Evolutionary conservation across 345 rosid genomes (phyloP), one percentile per base, ranked within the genome.

Genomic region (Acer campestre): DNA sequence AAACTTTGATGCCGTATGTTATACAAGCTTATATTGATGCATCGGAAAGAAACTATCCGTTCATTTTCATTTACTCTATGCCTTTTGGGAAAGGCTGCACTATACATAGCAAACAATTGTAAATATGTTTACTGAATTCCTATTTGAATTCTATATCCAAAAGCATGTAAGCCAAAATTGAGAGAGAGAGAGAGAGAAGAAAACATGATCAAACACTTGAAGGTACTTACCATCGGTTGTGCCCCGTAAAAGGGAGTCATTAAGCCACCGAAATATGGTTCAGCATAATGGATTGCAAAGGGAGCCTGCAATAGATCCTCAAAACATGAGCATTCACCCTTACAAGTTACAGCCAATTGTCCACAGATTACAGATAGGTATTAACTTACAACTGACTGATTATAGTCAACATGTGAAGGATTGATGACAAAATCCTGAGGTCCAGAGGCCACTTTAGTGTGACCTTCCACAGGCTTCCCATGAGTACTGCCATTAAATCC

Each of bases 201-300:
- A 4, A 67, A 74, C 8, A 20, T 14, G 25, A 66, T 42, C 12
- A 73, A 65, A 76, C 11, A 68, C 42, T 3, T 25, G 29, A 46
- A 23, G 63, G 44, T 73, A 77, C 86, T 82, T 69, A 91, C 98
- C 71, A 78, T 71, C 66, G 88, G 79, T 51, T 87, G 93, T 10
- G 88, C 88, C 27, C 82, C 82, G 70, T 83, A 86, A 72, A 85
- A 73, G 61, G 91, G 73, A 77, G 92, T 80, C 16, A 86, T 42
- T 61, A 85, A 46, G 55, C 90, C 84, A 31, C 90, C 80, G 46
- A 67, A 81, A 75, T 83, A 88, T 68, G 90, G 95, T 79, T 90
- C 91, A 68, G 85, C 83, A 84, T 79, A 86, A 70, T 84, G 90
- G 75, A 84, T 44, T 0, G 91, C 86, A 71, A 87, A 16, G 18